Evolutionary conservation across 352 stramenopile species (phyloP).

Genomic region (Blastocystis sp.): DNA sequence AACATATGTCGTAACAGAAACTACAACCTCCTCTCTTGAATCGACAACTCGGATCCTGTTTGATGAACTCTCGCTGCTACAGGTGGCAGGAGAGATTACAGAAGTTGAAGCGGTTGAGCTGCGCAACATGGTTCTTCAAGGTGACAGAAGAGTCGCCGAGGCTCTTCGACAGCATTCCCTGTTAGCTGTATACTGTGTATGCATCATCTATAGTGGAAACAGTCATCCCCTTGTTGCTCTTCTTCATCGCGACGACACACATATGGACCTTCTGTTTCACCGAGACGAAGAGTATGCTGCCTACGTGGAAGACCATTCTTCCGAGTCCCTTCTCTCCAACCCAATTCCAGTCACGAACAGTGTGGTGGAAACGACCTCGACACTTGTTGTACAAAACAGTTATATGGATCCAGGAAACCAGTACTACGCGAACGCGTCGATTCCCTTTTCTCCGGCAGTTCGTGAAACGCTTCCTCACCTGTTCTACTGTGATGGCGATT

Average conservation of each 20-base stretch:
- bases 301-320: neutral
- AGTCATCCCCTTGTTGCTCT: neutral
- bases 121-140: neutral
- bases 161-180: slow-evolving; percentile 11
- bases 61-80: slow-evolving; percentile 5
- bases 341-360: too few species aligned
- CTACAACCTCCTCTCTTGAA: neutral
- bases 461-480: neutral
- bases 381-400: neutral
- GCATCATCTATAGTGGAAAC: neutral
- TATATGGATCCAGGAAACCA: neutral
- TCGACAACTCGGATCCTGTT: neutral
- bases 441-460: neutral
- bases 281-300: slow-evolving; percentile 9
- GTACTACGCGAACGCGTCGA: neutral
- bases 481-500: slow-evolving; percentile 34
- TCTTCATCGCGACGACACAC: neutral
- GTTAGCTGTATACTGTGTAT: neutral
- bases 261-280: neutral
- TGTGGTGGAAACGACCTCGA: too few species aligned
- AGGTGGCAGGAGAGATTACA: slow-evolving; percentile 1
- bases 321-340: neutral
- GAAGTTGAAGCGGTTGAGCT: slow-evolving; percentile 19
- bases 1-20: neutral
- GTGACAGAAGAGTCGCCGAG: neutral